Conservation (phyloP, 1,284 basidiomycete species). For the Leccinum ponderosum region DNA sequence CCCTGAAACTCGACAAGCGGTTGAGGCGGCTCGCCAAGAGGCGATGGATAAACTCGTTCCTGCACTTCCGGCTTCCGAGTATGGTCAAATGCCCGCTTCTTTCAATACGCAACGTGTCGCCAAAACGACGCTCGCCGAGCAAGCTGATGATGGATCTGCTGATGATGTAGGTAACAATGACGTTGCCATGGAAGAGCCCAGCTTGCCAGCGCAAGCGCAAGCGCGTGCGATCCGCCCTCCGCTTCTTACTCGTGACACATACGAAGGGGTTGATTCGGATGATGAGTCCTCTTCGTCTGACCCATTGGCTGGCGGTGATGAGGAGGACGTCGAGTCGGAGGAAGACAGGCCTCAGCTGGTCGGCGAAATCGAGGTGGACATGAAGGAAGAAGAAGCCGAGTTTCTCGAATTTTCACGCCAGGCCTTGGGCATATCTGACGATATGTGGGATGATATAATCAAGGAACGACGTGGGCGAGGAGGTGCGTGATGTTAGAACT, state of each 20-base stretch:
- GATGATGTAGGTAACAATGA: slow-evolving; percentile 8
- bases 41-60: slow-evolving; percentile 76
- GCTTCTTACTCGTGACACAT: slow-evolving; percentile 74
- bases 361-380: slow-evolving; percentile 83
- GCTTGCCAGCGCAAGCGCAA: slow-evolving; percentile 13
- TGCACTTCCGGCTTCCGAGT: slow-evolving; percentile 67
- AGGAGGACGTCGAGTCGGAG: slow-evolving; percentile 64
- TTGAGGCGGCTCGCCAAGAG: slow-evolving; percentile 47
- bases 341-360: slow-evolving; percentile 78
- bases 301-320: slow-evolving; percentile 42
- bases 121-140: slow-evolving; percentile 48
- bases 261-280: slow-evolving; percentile 84
- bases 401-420: slow-evolving; percentile 92
- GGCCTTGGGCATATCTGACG: slow-evolving; percentile 81
- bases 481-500: slow-evolving; percentile 49
- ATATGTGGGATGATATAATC: slow-evolving; percentile 83
- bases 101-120: slow-evolving; percentile 72
- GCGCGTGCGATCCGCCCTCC: slow-evolving; percentile 58
- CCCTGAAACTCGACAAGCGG: slow-evolving; percentile 29
- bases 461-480: slow-evolving; percentile 72
- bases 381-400: slow-evolving; percentile 88
- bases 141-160: slow-evolving; percentile 29
- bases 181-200: slow-evolving; percentile 5
- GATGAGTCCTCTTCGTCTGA: slow-evolving; percentile 61
- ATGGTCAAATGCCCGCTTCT: slow-evolving; percentile 76